phyloP scores from a whole-genome alignment of 2,329 filamentous ascomycete genomes.

The Ophiostoma ulmi region DNA sequence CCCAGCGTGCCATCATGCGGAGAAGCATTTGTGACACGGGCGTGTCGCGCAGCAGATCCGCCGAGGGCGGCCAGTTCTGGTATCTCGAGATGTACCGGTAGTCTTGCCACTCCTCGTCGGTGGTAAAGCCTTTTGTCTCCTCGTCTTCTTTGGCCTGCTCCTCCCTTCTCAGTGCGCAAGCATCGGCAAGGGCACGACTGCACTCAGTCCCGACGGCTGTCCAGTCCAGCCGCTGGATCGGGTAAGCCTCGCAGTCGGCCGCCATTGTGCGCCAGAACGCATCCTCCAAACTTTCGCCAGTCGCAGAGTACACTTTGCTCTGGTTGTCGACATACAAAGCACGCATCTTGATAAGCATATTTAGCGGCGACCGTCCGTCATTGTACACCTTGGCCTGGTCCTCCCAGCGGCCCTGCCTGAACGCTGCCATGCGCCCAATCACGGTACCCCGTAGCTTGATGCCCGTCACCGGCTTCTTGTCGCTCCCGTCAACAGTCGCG shows the following conservation, averaged over 20 bases:
- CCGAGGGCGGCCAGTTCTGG: not conserved
- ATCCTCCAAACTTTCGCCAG: constrained; percentile 16
- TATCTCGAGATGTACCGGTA: not conserved
- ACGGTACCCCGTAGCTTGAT: not conserved
- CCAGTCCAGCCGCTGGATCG: constrained; percentile 14
- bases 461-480: not conserved
- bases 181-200: not conserved
- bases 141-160: not conserved
- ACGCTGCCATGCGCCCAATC: not conserved
- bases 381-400: not conserved
- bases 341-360: constrained; percentile 1
- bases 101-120: not conserved
- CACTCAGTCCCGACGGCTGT: not conserved
- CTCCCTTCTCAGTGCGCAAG: not conserved
- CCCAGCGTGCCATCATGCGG: not conserved
- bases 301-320: not conserved
- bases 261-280: constrained; percentile 23
- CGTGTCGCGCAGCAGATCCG: not conserved
- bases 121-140: not conserved
- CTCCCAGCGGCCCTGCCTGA: not conserved
- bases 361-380: not conserved
- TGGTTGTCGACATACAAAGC: not conserved
- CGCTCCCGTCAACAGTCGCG: not conserved
- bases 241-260: constrained; percentile 22
- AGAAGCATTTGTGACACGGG: not conserved